Conservation (phyloP, 1,139 yeast species). For the Petasospora fabianii region DNA sequence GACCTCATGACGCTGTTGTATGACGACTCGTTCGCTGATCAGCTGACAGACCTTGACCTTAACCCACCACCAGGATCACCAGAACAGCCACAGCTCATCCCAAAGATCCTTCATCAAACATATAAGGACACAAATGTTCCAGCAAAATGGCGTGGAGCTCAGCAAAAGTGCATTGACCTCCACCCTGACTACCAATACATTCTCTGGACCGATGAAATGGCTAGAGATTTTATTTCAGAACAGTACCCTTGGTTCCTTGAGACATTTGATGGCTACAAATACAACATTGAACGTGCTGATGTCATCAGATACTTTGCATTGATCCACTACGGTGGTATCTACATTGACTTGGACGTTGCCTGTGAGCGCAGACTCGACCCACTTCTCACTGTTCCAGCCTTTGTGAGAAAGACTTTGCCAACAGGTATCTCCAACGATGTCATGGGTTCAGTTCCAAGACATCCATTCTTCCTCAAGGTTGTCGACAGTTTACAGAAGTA, state of each 20-base stretch:
- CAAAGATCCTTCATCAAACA: conserved; percentile 91
- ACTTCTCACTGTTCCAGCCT: conserved; percentile 74
- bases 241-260: conserved; percentile 83
- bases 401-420: conserved; percentile 83
- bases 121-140: conserved; percentile 79
- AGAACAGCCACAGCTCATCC: conserved; percentile 55
- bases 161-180: conserved; percentile 65
- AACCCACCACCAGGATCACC: conserved; percentile 40
- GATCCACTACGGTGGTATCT: conserved; percentile 83
- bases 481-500: conserved; percentile 62
- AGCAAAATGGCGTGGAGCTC: conserved; percentile 76
- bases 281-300: conserved; percentile 87
- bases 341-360: conserved; percentile 88
- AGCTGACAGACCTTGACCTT: conserved; percentile 56
- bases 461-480: conserved; percentile 77
- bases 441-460: conserved; percentile 84
- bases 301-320: conserved; percentile 87
- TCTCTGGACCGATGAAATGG: conserved; percentile 86
- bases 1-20: conserved; percentile 73
- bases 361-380: conserved; percentile 79
- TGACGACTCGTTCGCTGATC: conserved; percentile 68
- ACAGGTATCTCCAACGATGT: conserved; percentile 92
- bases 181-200: conserved; percentile 88
- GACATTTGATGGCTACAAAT: conserved; percentile 74
- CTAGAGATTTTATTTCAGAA: conserved; percentile 71